Evolutionary conservation across 345 rosid species (phyloP).

Genomic region (thale cress (Arabidopsis thaliana)): TAIR10.1 NC_003070.9:3130501-3131000

Average conservation of each 20-base stretch:
- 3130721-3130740: slow-evolving; percentile 92
- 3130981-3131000: slow-evolving; percentile 8
- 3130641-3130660: slow-evolving; percentile 45
- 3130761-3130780: slow-evolving; percentile 44
- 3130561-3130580: slow-evolving; percentile 11
- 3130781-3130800: slow-evolving; percentile 39
- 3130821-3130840: not conserved
- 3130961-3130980: slow-evolving; percentile 38
- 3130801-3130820: not conserved
- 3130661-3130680: slow-evolving; percentile 79
- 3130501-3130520: not conserved
- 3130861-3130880: not conserved
- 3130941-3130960: slow-evolving; percentile 44
- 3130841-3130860: slow-evolving; percentile 6
- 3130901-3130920: slow-evolving; percentile 45
- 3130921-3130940: not conserved
- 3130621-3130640: not conserved
- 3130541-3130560: not conserved
- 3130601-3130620: not conserved
- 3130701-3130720: slow-evolving; percentile 76
- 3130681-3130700: slow-evolving; percentile 81
- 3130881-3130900: slow-evolving; percentile 32
- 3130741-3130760: slow-evolving; percentile 87
- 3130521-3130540: slow-evolving; percentile 7
- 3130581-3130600: slow-evolving; percentile 23